phyloP scores from a whole-genome alignment of 73 alveolate genomes.

The Paramecium octaurelia region DNA sequence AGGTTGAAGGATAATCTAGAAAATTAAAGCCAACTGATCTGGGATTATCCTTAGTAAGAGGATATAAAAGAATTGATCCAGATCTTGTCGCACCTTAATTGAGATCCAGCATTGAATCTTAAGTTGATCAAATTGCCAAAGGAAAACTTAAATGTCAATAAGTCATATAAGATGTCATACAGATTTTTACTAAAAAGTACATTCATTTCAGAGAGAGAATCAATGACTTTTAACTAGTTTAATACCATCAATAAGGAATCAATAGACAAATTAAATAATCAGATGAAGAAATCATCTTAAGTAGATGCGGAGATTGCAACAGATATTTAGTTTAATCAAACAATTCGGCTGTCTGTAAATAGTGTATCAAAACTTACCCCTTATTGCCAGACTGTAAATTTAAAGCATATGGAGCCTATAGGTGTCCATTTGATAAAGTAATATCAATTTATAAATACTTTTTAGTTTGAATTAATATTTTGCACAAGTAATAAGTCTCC shows the following conservation, averaged over 20 bases:
- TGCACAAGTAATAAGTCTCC: conserved; percentile 35
- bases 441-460: not conserved
- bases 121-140: conserved; percentile 89
- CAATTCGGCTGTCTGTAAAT: not conserved
- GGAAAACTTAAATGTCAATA: conserved; percentile 88
- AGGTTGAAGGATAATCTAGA: conserved; percentile 87
- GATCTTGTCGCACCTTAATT: conserved; percentile 97
- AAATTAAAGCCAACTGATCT: conserved; percentile 94
- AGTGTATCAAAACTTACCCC: conserved; percentile 12
- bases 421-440: conserved; percentile 60
- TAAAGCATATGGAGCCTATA: conserved; percentile 27
- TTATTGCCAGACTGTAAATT: conserved; percentile 45
- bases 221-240: not conserved
- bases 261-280: conserved; percentile 18
- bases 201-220: conserved; percentile 76
- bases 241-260: not conserved
- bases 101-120: conserved; percentile 94
- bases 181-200: conserved; percentile 90
- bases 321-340: conserved; percentile 26
- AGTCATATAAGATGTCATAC: conserved; percentile 89
- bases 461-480: conserved; percentile 22
- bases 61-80: conserved; percentile 96
- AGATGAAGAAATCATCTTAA: not conserved
- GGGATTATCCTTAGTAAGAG: conserved; percentile 97
- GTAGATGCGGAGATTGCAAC: conserved; percentile 59